Evolutionary conservation across 176 grass and related monocot species (phyloP).

Genomic region (Aegilops longissima): DNA sequence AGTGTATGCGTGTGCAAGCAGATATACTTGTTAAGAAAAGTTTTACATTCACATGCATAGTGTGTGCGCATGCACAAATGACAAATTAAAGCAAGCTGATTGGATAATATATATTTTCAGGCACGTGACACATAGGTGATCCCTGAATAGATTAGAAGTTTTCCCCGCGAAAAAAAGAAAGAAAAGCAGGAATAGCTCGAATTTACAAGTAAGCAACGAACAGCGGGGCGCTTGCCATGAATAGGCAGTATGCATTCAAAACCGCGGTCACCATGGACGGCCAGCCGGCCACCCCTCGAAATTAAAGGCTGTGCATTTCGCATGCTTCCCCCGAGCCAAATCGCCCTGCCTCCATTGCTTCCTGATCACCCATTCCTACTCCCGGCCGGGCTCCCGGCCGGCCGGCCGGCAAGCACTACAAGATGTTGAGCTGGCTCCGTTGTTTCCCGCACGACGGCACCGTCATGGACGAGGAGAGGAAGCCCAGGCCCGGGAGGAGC

Average conservation of each 20-base stretch:
- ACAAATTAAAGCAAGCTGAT: too few species aligned
- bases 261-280: not conserved
- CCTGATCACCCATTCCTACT: not conserved
- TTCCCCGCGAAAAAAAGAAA: too few species aligned
- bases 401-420: not conserved
- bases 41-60: too few species aligned
- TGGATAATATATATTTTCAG: too few species aligned
- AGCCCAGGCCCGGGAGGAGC: conserved; percentile 15
- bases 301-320: not conserved
- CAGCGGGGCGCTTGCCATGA: not conserved
- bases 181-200: not conserved
- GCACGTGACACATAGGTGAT: too few species aligned
- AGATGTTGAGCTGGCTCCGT: conserved; percentile 21
- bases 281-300: not conserved
- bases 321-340: not conserved
- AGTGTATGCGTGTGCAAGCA: too few species aligned
- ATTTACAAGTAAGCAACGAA: not conserved
- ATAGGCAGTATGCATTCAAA: not conserved
- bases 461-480: conserved; percentile 13
- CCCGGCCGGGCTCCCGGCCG: conserved; percentile 21
- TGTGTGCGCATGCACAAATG: too few species aligned
- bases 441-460: conserved; percentile 17
- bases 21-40: too few species aligned
- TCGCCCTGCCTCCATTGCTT: not conserved
- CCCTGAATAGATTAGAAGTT: too few species aligned